Base-by-base conservation (phyloP, 305 asterid genomes). In the Fraxinus floribunda region DNA sequence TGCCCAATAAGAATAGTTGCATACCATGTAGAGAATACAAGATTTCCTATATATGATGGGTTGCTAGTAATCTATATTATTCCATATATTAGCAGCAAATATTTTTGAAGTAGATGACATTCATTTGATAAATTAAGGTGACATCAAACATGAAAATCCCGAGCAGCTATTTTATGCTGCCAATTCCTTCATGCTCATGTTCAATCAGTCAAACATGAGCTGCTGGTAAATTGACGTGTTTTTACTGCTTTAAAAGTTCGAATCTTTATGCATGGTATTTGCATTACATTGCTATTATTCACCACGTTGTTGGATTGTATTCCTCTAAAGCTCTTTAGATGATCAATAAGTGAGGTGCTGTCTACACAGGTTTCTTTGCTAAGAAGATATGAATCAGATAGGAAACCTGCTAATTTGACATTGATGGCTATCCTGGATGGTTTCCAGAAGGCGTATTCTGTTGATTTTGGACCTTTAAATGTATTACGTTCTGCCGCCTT, bases 341-440 rank as follows among this genome's bases (percentile, higher is more conserved):
- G 71, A 49, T 20, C 71, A 29, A 62, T 2, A 2, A 20, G 71
- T 62, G 68, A 22, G 15, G 7, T 36, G 34, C 44, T 38, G 29
- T 30, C 29, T n/a, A 3, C 78, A 36, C 85, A 95, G 91, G 89
- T 90, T 41, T 79, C 95, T 2, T 88, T 96, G 88, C 89, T 96
- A 79, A 89, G 85, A 84, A 87, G 91, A 86, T 96, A 94, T 5
- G 99, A 93, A 88, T 90, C 94, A 26, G 98, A 96, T 85, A 91
- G 99, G 86, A 96, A 88, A 87, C 85, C 93, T 39, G 98, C 95
- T 66, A 96, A 96, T 84, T 22, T 89, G 77, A 77, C 93, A 30
- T 88, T 96, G 98, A 93, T 94, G 98, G 97, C 98, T 26, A 80
- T 91, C 79, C 87, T 96, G 26, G 99, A 96, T 71, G 98, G 98